A percentile compares a stretch with the other conserved stretches of the same genome.
Evolutionary conservation across 2,329 filamentous ascomycete species (phyloP).

Genomic region (Allantophomopsis lycopodina): DNA sequence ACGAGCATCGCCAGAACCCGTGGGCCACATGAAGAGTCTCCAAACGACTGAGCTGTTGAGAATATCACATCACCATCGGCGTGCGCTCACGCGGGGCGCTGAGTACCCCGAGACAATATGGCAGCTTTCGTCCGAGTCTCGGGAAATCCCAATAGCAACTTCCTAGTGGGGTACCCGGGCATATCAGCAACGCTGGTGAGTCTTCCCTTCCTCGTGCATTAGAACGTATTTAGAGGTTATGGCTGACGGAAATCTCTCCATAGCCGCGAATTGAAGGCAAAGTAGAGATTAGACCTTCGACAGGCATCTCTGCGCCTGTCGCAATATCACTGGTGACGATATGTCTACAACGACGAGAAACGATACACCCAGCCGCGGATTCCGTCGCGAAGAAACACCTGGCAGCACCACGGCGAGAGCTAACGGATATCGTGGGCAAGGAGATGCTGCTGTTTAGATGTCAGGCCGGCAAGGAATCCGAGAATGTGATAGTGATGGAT

Average conservation of each 20-base stretch:
- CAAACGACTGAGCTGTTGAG: too few species aligned
- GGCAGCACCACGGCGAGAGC: conserved; percentile 79
- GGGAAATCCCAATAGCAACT: conserved; percentile 92
- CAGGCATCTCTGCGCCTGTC: conserved; percentile 79
- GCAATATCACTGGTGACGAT: conserved; percentile 88
- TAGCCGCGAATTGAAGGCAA: conserved; percentile 95
- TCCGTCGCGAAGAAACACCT: conserved; percentile 87
- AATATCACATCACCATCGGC: conserved; percentile 2
- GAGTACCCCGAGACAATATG: conserved; percentile 27
- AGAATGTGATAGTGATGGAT: conserved; percentile 90
- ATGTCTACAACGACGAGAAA: conserved; percentile 84
- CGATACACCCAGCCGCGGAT: conserved; percentile 91
- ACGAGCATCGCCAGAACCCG: too few species aligned
- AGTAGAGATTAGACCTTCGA: conserved; percentile 83
- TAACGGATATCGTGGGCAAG: conserved; percentile 86
- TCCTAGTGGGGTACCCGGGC: conserved; percentile 91
- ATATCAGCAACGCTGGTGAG: conserved; percentile 94
- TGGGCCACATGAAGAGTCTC: too few species aligned
- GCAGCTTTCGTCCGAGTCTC: conserved; percentile 89
- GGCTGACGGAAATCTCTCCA: conserved; percentile 4
- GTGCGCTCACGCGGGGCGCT: conserved; percentile 1
- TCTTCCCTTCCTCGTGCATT: conserved; percentile 13
- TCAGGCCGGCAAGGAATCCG: conserved; percentile 68
- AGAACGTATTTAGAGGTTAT: conserved; percentile 8
- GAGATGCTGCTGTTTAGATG: conserved; percentile 89